These are phyloP conservation scores for Tribonema minus DNA, from an alignment of 108 stramenopile species.

Conservation along the genomic window DNA sequence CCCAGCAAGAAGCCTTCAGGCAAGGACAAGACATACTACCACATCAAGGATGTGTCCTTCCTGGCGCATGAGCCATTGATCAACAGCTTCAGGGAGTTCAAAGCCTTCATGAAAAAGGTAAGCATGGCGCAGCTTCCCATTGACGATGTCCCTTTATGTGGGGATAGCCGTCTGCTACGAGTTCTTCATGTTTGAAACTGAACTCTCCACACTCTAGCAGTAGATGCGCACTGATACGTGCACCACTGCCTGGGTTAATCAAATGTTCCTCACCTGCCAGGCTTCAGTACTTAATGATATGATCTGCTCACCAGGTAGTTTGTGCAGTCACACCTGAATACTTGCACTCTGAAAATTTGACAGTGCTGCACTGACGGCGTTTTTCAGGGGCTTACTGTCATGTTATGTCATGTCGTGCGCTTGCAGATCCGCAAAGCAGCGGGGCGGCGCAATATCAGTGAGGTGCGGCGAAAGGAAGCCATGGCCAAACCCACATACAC, in stretches of 20 bases:
- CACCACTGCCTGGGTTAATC: no score
- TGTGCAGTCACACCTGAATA: no score
- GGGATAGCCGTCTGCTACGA: neutral
- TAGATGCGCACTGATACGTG: no score
- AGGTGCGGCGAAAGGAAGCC: neutral
- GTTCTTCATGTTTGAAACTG: no score
- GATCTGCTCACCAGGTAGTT: no score
- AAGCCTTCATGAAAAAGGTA: constrained; percentile 82
- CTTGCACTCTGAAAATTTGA: no score
- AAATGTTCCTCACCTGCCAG: no score
- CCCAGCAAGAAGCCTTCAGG: constrained; percentile 72
- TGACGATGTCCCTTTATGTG: neutral
- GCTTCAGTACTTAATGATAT: no score
- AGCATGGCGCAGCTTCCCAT: constrained; percentile 3
- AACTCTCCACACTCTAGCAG: no score
- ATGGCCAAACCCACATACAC: constrained; percentile 57
- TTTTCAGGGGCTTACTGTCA: no score
- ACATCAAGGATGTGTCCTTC: constrained; percentile 91
- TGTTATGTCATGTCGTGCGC: no score
- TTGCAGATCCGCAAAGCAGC: neutral
- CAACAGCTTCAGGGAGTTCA: constrained; percentile 86
- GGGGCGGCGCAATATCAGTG: neutral
- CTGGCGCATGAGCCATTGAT: constrained; percentile 95
- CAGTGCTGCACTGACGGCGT: no score
- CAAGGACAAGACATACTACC: constrained; percentile 92